Evolutionary conservation across 768 basidiomycete species (phyloP), one percentile per base, ranked within the genome.

Genomic region (Hypholoma fasciculare): DNA sequence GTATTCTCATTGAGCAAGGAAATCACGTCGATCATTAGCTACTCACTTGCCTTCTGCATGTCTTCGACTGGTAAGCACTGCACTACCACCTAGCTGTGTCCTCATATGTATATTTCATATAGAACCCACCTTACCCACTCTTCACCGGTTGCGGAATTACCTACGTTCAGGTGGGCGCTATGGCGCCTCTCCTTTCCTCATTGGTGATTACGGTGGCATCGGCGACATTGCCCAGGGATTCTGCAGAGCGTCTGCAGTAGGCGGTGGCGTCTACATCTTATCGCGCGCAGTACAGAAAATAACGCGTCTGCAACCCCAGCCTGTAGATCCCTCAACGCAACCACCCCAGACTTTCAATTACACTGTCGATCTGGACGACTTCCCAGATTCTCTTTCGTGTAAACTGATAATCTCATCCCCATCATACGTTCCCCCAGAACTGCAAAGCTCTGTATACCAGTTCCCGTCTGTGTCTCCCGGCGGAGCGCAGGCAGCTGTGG

Each of bases 161-260:
- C 77, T 98, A 13, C 86, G 79, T 49, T 92, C 94, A 0, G 73
- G 85, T 16, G 95, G 96, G 2, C 81, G 92, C 30, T 98, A 97
- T 66, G 96, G 96, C 2, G 67, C 80, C 3, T 71, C 81, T 72
- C 86, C 95, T 1, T 98, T 94, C 74, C 82, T 98, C 14, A 79
- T 98, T n/a, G 94, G 94, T 0, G 94, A 97, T 63, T 98, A 97
- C 69, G 96, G 96, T 16, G 92, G 94, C 17, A 79, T 89, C 0
- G 96, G 96, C 4, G 96, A 98, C 67, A 86, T 98, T 11, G 83
- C 90, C 0, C 96, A 98, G 72, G 96, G 95, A 2, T 98, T 91
- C 65, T 88, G 85, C 67, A 92, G 95, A 14, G 84, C 90, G 19
- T 80, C 93, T 13, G 96, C 96, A 2, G 96, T 98, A 34, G 78